Evolutionary conservation across 495 filamentous ascomycete species (phyloP), one percentile per base, ranked within the genome.

Genomic region (Penicillium pancosmium): DNA sequence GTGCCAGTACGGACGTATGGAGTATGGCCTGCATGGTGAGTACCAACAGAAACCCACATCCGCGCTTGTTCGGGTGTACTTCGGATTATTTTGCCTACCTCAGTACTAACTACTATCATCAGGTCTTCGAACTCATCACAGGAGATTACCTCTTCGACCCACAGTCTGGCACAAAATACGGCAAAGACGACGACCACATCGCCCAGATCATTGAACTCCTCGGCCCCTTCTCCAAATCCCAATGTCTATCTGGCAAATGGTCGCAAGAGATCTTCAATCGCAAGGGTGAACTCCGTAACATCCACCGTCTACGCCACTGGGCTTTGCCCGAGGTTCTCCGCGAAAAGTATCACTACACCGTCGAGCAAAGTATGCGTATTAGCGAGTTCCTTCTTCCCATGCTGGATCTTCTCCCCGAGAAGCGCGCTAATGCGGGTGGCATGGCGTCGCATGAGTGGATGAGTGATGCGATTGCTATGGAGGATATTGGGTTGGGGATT

Each of bases 181-280:
- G 94, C 68, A 99, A 99, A 80, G 94, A 99, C 72, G 94, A 99
- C 76, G 94, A 99, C 73, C 94, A 99, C 76, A 99, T 98, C 44
- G 94, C 94, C 3, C 94, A 99, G 72, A 97, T 99, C 68, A 97
- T 99, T 73, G 94, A 99, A 72, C 86, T 99, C 34, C 85, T 99
- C 9, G 94, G 94, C 19, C 86, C 87, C 18, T 98, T 99, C 72
- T 93, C 94, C 47, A 94, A 94, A 68, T 88, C 91, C 4, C 85
- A 98, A 25, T 96, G 89, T 69, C 81, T 94, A 46, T 87, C 88
- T 1, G 94, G 94, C 41, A 96, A 97, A 75, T 99, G 94, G 94
- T 92, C 88, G 8, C 93, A 97, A 72, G 95, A 98, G 70, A 99
- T 99, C 62, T 99, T 99, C 82, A 97, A 95, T 71, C 86, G 94